Evolutionary conservation across 2,329 filamentous ascomycete species (phyloP).

Genomic region (Zymoseptoria ardabiliae): DNA sequence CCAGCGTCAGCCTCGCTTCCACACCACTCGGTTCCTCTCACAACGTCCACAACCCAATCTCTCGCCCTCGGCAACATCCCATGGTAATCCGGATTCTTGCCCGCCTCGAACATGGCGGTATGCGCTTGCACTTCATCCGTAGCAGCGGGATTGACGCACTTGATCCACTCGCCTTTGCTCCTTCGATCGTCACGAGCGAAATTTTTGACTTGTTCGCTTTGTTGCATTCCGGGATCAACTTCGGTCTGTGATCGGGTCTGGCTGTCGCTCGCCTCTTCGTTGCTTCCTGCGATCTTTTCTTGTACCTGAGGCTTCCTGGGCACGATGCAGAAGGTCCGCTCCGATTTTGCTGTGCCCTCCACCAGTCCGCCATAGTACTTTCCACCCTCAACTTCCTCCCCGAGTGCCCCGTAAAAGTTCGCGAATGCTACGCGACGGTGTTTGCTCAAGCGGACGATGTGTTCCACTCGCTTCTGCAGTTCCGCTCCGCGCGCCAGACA

Average conservation of each 20-base stretch:
- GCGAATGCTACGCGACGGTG: conserved; percentile 68
- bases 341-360: conserved; percentile 52
- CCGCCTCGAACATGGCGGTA: conserved; percentile 68
- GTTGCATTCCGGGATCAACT: conserved; percentile 27
- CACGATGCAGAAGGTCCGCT: conserved; percentile 84
- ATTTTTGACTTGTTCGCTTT: conserved; percentile 28
- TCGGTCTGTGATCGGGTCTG: conserved; percentile 15
- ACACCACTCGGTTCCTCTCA: conserved; percentile 25
- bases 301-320: conserved; percentile 47
- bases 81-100: conserved; percentile 65
- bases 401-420: conserved; percentile 82
- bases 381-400: conserved; percentile 49
- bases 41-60: conserved; percentile 52
- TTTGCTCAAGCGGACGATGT: conserved; percentile 56
- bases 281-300: conserved; percentile 19
- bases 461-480: conserved; percentile 64
- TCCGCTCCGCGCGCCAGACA: conserved; percentile 80
- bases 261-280: conserved; percentile 16
- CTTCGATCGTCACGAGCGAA: conserved; percentile 25
- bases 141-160: conserved; percentile 71
- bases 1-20: conserved; percentile 4
- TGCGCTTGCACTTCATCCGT: conserved; percentile 75
- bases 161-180: conserved; percentile 52
- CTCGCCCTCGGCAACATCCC: conserved; percentile 59
- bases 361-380: conserved; percentile 43